A percentile compares a stretch with the other conserved stretches of the same genome.
Evolutionary conservation across 768 basidiomycete genomes (phyloP).

Genomic region (Agaricus subrufescens): DNA sequence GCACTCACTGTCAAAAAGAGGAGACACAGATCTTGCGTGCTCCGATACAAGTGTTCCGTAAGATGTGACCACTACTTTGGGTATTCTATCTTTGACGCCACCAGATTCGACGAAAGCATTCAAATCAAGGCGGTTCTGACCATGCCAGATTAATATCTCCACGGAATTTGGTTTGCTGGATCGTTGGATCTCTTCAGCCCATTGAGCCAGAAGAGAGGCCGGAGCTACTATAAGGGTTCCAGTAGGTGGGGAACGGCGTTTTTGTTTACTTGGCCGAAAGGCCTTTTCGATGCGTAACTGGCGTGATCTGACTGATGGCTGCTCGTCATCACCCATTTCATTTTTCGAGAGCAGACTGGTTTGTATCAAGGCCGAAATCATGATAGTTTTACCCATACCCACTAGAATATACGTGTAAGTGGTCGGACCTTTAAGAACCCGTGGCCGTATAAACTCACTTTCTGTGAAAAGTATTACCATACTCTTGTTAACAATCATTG

Average conservation of each 20-base stretch:
- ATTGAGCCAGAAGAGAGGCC: constrained; percentile 86
- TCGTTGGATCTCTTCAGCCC: constrained; percentile 89
- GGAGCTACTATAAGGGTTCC: constrained; percentile 92
- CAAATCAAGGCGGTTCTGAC: constrained; percentile 76
- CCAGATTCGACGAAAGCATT: constrained; percentile 52
- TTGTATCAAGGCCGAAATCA: constrained; percentile 88
- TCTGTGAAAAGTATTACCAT: constrained; percentile 27
- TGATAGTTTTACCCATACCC: constrained; percentile 97
- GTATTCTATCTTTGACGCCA: constrained; percentile 41
- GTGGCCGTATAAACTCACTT: constrained; percentile 31
- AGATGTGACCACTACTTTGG: constrained; percentile 85
- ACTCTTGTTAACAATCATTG: not conserved
- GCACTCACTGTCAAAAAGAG: constrained; percentile 66
- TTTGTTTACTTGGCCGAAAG: constrained; percentile 45
- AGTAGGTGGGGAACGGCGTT: constrained; percentile 29
- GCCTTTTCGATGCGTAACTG: constrained; percentile 61
- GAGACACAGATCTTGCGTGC: constrained; percentile 61
- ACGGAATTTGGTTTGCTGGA: constrained; percentile 70
- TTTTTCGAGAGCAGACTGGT: constrained; percentile 54
- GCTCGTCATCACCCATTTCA: constrained; percentile 23
- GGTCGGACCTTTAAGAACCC: too few relatives aligned
- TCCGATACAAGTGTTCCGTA: constrained; percentile 93
- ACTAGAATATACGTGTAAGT: constrained; percentile 36
- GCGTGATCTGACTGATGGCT: constrained; percentile 34
- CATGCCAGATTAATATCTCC: constrained; percentile 79